Conservation (phyloP, 116 monocot species). For the Zostera marina region DNA sequence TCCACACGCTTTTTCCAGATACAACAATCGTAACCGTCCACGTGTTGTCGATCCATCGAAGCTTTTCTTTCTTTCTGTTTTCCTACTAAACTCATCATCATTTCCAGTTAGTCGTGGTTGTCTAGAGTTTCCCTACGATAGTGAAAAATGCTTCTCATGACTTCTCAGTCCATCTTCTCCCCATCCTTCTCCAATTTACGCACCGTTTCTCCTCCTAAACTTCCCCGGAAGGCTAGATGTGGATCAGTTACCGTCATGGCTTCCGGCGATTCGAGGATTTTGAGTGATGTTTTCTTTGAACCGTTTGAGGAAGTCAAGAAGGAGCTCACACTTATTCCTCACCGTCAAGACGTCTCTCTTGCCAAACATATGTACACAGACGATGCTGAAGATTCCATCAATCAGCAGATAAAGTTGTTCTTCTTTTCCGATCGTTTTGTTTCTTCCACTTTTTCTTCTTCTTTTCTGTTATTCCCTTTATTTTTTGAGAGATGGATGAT, state of each 20-base stretch:
- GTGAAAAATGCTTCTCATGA: conserved; percentile 27
- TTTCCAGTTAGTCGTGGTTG: too few species aligned
- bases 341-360: conserved; percentile 26
- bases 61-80: too few species aligned
- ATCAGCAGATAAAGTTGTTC: conserved; percentile 75
- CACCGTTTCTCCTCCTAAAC: not conserved
- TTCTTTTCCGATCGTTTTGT: too few species aligned
- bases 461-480: not conserved
- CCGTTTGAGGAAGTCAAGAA: conserved; percentile 83
- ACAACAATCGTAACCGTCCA: too few species aligned
- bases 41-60: too few species aligned
- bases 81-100: too few species aligned
- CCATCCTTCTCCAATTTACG: not conserved
- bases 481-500: not conserved
- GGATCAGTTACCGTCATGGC: conserved; percentile 8
- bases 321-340: conserved; percentile 43
- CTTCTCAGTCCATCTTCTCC: conserved; percentile 15
- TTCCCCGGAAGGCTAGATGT: not conserved
- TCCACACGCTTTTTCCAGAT: too few species aligned
- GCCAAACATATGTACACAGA: conserved; percentile 51
- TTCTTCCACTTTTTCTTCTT: not conserved
- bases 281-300: conserved; percentile 52
- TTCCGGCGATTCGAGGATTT: not conserved
- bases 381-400: conserved; percentile 59
- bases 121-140: too few species aligned